Percentiles rank a stretch among this genome's conserved stretches.
Evolutionary conservation across 768 basidiomycete genomes (phyloP).

Genomic region (Tricholoma sp.): DNA sequence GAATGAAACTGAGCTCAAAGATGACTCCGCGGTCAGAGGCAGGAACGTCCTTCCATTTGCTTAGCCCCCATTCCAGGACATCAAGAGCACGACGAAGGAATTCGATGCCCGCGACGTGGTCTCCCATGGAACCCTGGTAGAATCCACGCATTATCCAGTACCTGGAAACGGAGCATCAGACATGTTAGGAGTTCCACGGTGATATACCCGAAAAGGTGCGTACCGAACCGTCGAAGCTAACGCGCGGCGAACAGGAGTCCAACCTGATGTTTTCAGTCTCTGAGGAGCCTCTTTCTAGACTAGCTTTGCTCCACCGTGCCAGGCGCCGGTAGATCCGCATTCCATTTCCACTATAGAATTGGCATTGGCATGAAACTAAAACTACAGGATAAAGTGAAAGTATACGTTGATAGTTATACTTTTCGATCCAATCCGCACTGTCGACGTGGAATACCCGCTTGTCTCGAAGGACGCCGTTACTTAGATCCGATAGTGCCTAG

Average conservation of each 20-base stretch:
- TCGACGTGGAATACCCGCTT: constrained; percentile 33
- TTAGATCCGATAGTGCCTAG: constrained; percentile 26
- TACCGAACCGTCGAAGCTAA: constrained; percentile 34
- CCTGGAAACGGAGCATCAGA: constrained; percentile 16
- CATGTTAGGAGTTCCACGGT: no score
- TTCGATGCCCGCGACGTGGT: constrained; percentile 22
- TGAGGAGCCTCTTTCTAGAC: constrained; percentile 27
- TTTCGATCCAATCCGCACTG: constrained; percentile 25
- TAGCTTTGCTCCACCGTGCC: constrained; percentile 28
- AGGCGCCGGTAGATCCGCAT: constrained; percentile 20
- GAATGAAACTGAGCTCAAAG: constrained; percentile 36
- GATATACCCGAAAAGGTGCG: neutral
- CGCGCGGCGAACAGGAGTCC: constrained; percentile 28
- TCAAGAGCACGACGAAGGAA: constrained; percentile 32
- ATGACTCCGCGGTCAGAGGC: constrained; percentile 34
- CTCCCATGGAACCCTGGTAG: constrained; percentile 15
- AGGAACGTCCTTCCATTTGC: constrained; percentile 33
- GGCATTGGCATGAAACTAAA: neutral
- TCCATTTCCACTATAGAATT: constrained; percentile 27
- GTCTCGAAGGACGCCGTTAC: constrained; percentile 36
- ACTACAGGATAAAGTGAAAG: neutral
- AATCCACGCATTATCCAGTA: constrained; percentile 37
- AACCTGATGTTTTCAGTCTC: constrained; percentile 22
- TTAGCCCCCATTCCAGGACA: constrained; percentile 37
- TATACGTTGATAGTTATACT: constrained; percentile 33